Percentiles rank a stretch among this genome's conserved stretches.
phyloP scores from a whole-genome alignment of 208 protist genomes.

The Trypanosomatidae sp. region DNA sequence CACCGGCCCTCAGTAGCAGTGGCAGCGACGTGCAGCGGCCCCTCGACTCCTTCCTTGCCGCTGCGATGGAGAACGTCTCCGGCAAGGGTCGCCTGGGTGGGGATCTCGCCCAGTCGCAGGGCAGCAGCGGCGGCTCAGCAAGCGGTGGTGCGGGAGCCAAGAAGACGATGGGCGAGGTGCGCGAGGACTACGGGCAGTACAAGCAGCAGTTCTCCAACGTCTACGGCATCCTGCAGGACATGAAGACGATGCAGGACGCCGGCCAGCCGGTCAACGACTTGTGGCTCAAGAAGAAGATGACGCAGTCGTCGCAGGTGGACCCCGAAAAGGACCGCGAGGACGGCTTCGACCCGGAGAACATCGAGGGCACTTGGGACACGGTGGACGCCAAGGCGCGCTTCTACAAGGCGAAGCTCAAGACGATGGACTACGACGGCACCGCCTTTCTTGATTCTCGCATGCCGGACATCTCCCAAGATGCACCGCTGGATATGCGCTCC shows the following conservation, averaged over 20 bases:
- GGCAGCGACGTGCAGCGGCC: constrained; percentile 17
- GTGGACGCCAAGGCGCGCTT: constrained; percentile 82
- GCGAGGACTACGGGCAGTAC: constrained; percentile 60
- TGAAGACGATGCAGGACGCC: constrained; percentile 68
- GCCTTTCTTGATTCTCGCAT: constrained; percentile 54
- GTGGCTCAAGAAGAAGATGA: constrained; percentile 80
- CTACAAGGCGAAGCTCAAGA: constrained; percentile 87
- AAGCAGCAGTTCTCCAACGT: constrained; percentile 77
- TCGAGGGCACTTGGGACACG: constrained; percentile 81
- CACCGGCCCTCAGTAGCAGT: not conserved
- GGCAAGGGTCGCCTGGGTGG: constrained; percentile 35
- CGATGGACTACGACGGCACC: constrained; percentile 89
- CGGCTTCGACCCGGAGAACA: constrained; percentile 74
- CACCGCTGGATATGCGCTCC: constrained; percentile 80
- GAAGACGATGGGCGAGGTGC: constrained; percentile 37
- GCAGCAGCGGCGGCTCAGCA: not conserved
- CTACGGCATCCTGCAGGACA: constrained; percentile 76
- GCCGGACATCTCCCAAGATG: constrained; percentile 74
- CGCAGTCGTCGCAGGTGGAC: constrained; percentile 31
- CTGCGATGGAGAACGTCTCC: constrained; percentile 4
- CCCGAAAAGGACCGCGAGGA: constrained; percentile 47
- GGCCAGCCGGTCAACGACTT: constrained; percentile 77
- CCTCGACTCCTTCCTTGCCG: constrained; percentile 19
- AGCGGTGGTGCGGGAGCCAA: not conserved
- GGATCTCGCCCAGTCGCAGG: constrained; percentile 21